Base-by-base conservation (phyloP, 78 protist genomes). In the Dictyostelium firmibasis region DNA sequence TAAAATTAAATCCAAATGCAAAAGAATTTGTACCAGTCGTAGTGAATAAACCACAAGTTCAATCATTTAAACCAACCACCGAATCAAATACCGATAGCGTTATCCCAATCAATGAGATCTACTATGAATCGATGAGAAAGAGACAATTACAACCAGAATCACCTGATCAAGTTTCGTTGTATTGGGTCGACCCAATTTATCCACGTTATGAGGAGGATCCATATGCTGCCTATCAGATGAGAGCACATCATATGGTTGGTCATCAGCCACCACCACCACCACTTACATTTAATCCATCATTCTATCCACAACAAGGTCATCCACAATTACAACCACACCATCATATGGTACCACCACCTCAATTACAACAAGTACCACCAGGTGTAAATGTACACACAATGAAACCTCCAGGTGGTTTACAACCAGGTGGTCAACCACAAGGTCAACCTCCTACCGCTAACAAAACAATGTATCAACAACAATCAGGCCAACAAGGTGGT, bases 1-100 rank as follows among this genome's bases (percentile, higher is more conserved):
- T 78, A 20, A 89, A 89, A 81, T 50, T 89, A 35, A 89, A 89
- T 69, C 94, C 94, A 38, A 89, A 89, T 70, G 86, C 94, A 35
- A 89, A 89, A 44, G 78, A 27, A 89, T 89, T 89, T 81, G 77
- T 75, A 23, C 86, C 86, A 41, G 47, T 29, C 29, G 67, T 57
- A 57, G 67, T 57, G 18, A 57, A 57, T 57, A 57, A 57, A 20
- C 9, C 84, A 13, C 36, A 77, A 36, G n/a, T n/a, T n/a, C 62
- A 76, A 75, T 50, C 85, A 74, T 81, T 67, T 43, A 86, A 85
- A 25, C 27, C 75, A 18, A 47, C 29, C 2, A 16, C 57, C 4
- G 81, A 27, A 13, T n/a, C 86, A 33, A 88, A 88, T 53, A 89
- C 94, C 4, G 85, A 89, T 50, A 60, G 81, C 29, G 33, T 10